These are phyloP conservation scores for Carpinus fangiana DNA, from an alignment of 306 rosid genomes.

Conservation along the genomic window DNA sequence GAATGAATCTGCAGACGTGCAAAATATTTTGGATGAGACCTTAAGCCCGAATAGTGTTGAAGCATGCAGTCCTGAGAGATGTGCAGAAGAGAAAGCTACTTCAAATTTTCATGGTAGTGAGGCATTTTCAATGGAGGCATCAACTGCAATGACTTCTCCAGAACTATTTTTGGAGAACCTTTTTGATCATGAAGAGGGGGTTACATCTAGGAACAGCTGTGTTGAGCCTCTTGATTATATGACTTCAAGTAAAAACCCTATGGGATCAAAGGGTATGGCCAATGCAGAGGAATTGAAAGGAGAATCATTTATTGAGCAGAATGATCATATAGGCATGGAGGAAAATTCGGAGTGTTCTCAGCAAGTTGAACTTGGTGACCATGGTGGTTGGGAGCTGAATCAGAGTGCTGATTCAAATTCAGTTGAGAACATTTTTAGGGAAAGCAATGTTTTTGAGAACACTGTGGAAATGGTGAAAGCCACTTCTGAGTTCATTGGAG, in stretches of 20 bases:
- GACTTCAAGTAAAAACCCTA: background rate
- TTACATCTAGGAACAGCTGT: background rate
- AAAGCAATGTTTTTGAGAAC: background rate
- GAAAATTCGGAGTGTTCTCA: background rate
- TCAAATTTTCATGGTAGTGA: background rate
- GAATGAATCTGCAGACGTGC: background rate
- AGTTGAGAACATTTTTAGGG: background rate
- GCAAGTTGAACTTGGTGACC: conserved; percentile 6
- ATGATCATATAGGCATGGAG: background rate
- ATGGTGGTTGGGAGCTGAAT: background rate
- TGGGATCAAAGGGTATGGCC: background rate
- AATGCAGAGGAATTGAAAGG: background rate
- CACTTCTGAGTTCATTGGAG: background rate
- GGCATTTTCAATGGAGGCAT: background rate
- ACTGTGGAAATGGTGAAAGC: background rate
- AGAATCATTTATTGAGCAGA: background rate
- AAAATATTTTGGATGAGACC: background rate
- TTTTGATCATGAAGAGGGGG: background rate
- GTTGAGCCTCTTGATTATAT: background rate
- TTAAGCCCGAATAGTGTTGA: background rate
- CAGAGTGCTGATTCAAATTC: background rate
- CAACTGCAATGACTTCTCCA: background rate
- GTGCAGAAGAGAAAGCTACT: background rate
- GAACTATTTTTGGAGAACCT: background rate
- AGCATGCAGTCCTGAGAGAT: background rate